These are phyloP conservation scores for Phytophthora nicotianae DNA, from an alignment of 352 stramenopile genomes.

Conservation along the genomic window DNA sequence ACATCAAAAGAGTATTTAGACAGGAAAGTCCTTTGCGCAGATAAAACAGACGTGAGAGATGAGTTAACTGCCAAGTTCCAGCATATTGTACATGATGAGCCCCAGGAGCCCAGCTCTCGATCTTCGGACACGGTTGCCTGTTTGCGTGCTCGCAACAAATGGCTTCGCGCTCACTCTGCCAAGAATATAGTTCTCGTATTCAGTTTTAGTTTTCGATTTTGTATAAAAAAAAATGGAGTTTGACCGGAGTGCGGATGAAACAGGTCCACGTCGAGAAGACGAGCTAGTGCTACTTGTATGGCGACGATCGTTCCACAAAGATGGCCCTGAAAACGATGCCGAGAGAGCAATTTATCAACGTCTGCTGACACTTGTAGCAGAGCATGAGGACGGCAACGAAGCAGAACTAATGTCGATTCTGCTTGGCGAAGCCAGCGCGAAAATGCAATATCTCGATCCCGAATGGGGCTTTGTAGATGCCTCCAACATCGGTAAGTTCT, in stretches of 20 bases:
- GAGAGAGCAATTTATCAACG: conserved; percentile 25
- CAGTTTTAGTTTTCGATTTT: too few relatives aligned
- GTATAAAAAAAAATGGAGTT: conserved; percentile 21
- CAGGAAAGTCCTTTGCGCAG: too few relatives aligned
- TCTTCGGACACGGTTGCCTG: too few relatives aligned
- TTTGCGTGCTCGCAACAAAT: too few relatives aligned
- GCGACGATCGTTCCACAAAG: conserved; percentile 25
- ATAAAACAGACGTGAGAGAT: too few relatives aligned
- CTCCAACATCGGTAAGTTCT: conserved; percentile 51
- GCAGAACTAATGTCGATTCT: conserved; percentile 15
- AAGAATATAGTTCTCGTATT: too few relatives aligned
- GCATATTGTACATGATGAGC: too few relatives aligned
- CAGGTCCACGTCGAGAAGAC: not conserved
- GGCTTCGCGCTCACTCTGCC: too few relatives aligned
- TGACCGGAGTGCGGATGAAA: conserved; percentile 5
- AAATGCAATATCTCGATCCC: conserved; percentile 45
- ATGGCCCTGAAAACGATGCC: conserved; percentile 17
- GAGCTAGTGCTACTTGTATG: conserved; percentile 22
- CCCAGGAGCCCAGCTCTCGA: too few relatives aligned
- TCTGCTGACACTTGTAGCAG: conserved; percentile 23
- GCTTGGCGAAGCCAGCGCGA: conserved; percentile 40
- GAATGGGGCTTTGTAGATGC: conserved; percentile 63
- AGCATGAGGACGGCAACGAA: conserved; percentile 20
- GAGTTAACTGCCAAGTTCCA: too few relatives aligned
- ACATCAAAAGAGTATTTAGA: too few relatives aligned